Evolutionary conservation across 1,139 yeast species (phyloP).

Genomic region (Pichia sp.): DNA sequence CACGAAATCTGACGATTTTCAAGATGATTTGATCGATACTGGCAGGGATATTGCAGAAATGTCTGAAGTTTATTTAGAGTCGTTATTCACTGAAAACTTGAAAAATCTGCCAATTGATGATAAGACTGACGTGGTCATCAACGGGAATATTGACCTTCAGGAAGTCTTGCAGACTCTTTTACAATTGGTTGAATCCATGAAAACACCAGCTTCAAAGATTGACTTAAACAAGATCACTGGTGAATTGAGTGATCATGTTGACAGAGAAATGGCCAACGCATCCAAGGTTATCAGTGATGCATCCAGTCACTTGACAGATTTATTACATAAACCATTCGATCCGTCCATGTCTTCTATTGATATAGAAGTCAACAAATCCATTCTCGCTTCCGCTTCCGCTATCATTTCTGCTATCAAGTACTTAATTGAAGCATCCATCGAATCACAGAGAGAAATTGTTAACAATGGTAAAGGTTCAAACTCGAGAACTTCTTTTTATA

Average conservation of each 20-base stretch:
- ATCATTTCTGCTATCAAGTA: slow-evolving; percentile 73
- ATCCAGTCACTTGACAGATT: slow-evolving; percentile 47
- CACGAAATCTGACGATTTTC: slow-evolving; percentile 39
- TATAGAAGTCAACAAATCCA: slow-evolving; percentile 68
- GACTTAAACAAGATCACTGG: slow-evolving; percentile 31
- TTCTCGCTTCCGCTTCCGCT: slow-evolving; percentile 72
- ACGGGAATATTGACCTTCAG: slow-evolving; percentile 69
- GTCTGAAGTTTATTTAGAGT: slow-evolving; percentile 56
- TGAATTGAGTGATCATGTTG: slow-evolving; percentile 56
- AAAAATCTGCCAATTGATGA: slow-evolving; percentile 46
- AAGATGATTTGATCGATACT: slow-evolving; percentile 41
- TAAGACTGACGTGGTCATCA: slow-evolving; percentile 69
- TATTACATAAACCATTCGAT: slow-evolving; percentile 43
- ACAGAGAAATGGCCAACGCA: slow-evolving; percentile 63
- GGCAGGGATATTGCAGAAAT: slow-evolving; percentile 56
- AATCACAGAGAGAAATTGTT: slow-evolving; percentile 78
- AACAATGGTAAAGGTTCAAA: slow-evolving; percentile 61
- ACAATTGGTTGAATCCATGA: slow-evolving; percentile 49
- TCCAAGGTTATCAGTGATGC: slow-evolving; percentile 67
- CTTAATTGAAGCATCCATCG: slow-evolving; percentile 71
- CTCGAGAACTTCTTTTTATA: slow-evolving; percentile 70
- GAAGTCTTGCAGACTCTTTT: slow-evolving; percentile 57
- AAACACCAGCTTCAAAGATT: slow-evolving; percentile 33
- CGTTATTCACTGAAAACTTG: slow-evolving; percentile 49
- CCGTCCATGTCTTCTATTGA: slow-evolving; percentile 54